Evolutionary conservation across 257 asterid species (phyloP), one percentile per base, ranked within the genome.

Genomic region (Cruciata laevipes): DNA sequence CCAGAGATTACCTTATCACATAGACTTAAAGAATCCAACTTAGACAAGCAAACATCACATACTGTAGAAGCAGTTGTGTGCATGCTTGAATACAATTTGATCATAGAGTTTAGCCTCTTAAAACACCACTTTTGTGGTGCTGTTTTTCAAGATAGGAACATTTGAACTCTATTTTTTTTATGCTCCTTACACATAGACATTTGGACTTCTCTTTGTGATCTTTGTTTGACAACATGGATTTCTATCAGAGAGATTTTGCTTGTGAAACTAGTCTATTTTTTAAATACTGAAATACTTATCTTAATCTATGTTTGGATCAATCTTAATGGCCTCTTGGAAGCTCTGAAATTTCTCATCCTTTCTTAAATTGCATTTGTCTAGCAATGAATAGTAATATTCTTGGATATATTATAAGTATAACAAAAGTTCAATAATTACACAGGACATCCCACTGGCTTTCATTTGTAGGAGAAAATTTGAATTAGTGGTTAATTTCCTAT

Each of bases 401-500:
- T 38, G 49, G 37, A 33, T 69, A 37, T 6, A 24, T 13, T 32
- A 52, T 7, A 51, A 38, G 59, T 33, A 35, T 35, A 23, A 27
- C 2, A 27, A 27, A 7, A 13, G 55, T 17, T 44, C 51, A 1
- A 20, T 30, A 6, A 21, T 38, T 42, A 8, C 11, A 7, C 10
- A 21, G 5, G 25, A 13, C 24, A 25, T 12, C 14, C 58, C 25
- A 60, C 61, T 30, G 3, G 6, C 65, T 64, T 64, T 35, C 64
- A 20, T 37, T 14, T 13, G 10, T 17, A 27, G 31, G 40, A 13
- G 24, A 27, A 42, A 55, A n/a, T 18, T 56, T 31, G 40, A 42
- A 31, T 59, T 69, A 35, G 24, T 58, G 20, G 17, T 65, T 40
- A 66, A 51, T 74, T n/a, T 59, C 14, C 20, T 44, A 61, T 13